A percentile compares a stretch with the other conserved stretches of the same genome.
Conservation (phyloP, 768 basidiomycete genomes). For the Epithele typhae region DNA sequence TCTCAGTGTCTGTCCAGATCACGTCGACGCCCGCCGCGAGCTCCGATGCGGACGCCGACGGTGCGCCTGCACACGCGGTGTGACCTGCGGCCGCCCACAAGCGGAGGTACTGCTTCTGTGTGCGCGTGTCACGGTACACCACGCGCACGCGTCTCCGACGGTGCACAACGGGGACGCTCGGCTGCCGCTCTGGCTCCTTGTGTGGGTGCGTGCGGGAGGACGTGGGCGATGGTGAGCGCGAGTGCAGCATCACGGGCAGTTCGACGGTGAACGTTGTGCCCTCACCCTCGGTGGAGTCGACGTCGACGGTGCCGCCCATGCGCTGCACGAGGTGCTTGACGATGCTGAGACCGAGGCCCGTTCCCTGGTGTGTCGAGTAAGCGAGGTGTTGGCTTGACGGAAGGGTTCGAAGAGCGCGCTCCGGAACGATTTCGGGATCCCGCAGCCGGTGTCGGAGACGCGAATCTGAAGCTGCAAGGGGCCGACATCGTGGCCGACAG, state of each 20-base stretch:
- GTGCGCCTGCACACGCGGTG: neutral
- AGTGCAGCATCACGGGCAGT: slow-evolving; percentile 18
- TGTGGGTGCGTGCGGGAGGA: too few species aligned
- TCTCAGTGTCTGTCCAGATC: slow-evolving; percentile 23
- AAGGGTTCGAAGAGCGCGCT: slow-evolving; percentile 25
- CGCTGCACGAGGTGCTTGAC: slow-evolving; percentile 28
- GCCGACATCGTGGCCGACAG: too few species aligned
- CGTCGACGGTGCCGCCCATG: slow-evolving; percentile 25
- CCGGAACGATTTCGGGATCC: slow-evolving; percentile 24
- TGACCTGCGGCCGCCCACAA: slow-evolving; percentile 19
- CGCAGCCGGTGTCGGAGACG: slow-evolving; percentile 25
- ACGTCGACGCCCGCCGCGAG: slow-evolving; percentile 16
- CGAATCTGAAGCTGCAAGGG: slow-evolving; percentile 9
- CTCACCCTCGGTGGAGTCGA: slow-evolving; percentile 21
- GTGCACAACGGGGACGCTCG: too few species aligned
- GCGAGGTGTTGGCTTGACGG: slow-evolving; percentile 24
- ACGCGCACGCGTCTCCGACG: slow-evolving; percentile 14
- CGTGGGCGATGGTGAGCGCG: slow-evolving; percentile 4
- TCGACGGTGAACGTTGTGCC: slow-evolving; percentile 25
- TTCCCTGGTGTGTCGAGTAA: slow-evolving; percentile 23
- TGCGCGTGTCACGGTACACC: slow-evolving; percentile 19
- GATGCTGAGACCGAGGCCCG: slow-evolving; percentile 26
- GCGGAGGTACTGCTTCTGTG: slow-evolving; percentile 17
- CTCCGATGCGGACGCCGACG: slow-evolving; percentile 2
- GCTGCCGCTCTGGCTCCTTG: too few species aligned